Evolutionary conservation across 495 filamentous ascomycete species (phyloP), one percentile per base, ranked within the genome.

Genomic region (Aspergillus nanangensis): DNA sequence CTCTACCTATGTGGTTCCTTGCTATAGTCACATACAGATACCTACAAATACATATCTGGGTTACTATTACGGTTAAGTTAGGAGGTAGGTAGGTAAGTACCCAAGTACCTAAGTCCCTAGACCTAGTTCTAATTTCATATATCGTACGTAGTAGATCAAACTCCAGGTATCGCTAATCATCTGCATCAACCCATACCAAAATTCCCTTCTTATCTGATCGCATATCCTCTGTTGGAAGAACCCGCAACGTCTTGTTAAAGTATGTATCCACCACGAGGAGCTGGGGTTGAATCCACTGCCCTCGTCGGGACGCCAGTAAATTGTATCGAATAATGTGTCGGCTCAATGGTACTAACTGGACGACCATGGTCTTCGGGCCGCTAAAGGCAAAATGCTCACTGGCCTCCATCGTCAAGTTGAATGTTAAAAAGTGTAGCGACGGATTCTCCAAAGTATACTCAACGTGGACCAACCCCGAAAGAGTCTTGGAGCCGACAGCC

Each of bases 381-480:
- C 86, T 90, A 61, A 99, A 96, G 5, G 89, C 93, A 62, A 99
- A 99, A 11, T 87, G 79, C 47, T 95, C 90, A 56, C 78, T 88
- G 1, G 89, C 83, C 51, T 99, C 94, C 90, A 99, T 96, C 8
- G 79, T 78, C 23, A 96, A 60, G 17, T 83, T 87, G 65, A 99
- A 97, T 0, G 90, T 94, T 15, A 99, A 77, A 63, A 93, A 91
- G 57, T 97, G 92, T 57, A 81, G 84, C 2, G 94, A 95, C 3
- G 93, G 87, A 60, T 99, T 99, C 60, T 99, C 93, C 49, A 97
- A 77, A 5, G 81, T 86, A 52, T 95, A 87, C 21, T 75, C 66
- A 15, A 86, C 57, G 31, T 76, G 72, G 3, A 81, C 66, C 27
- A 77, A 47, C 2, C 62, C 65, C 1, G 74, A 52, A 18, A 73